These are phyloP conservation scores for Chernovozyma sophiae-reginae DNA, from an alignment of 1,139 yeast species.

Conservation along the genomic window DNA sequence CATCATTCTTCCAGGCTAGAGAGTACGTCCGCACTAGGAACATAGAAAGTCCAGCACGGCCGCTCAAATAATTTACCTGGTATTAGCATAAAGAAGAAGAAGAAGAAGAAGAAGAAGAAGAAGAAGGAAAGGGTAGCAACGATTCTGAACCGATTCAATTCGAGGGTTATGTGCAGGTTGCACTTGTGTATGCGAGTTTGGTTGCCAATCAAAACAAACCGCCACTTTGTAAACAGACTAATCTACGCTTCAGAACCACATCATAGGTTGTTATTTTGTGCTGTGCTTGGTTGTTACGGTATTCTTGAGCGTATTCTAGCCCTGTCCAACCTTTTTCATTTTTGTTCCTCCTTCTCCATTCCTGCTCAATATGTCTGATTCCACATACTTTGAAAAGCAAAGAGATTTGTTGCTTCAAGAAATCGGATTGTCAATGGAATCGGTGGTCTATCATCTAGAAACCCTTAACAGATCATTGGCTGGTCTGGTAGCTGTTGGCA, in stretches of 20 bases:
- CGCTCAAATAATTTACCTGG: constrained; percentile 30
- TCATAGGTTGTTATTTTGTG: too few relatives aligned
- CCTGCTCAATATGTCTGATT: constrained; percentile 8
- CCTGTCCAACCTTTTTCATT: too few relatives aligned
- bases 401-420: constrained; percentile 43
- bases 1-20: constrained; percentile 31
- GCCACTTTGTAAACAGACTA: too few relatives aligned
- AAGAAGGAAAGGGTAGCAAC: too few relatives aligned
- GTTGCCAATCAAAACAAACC: too few relatives aligned
- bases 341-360: too few relatives aligned
- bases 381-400: constrained; percentile 34
- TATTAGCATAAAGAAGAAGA: constrained; percentile 17
- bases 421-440: constrained; percentile 35
- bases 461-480: constrained; percentile 39
- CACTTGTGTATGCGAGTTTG: too few relatives aligned
- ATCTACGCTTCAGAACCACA: too few relatives aligned
- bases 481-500: constrained; percentile 42
- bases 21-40: constrained; percentile 36
- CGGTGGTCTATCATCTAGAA: constrained; percentile 40
- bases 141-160: too few relatives aligned
- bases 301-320: too few relatives aligned
- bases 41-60: constrained; percentile 21
- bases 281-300: too few relatives aligned
- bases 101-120: constrained; percentile 1
- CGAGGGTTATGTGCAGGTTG: too few relatives aligned